Evolutionary conservation across 257 asterid genomes (phyloP), one percentile per base, ranked within the genome.

Genomic region (Solanum lignicaule): DNA sequence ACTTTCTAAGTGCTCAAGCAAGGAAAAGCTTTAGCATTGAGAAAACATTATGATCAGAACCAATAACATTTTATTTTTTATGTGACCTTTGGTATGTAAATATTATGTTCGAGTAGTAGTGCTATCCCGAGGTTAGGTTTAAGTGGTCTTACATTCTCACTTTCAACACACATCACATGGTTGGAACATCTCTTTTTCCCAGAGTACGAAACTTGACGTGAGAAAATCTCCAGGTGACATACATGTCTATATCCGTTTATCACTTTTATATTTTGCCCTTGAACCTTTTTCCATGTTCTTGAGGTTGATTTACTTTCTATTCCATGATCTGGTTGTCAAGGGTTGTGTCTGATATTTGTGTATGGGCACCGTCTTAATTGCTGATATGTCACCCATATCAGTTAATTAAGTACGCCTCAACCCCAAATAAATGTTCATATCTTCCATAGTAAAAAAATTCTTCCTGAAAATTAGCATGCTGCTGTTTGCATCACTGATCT

Each of bases 401-500:
- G 29, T 21, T n/a, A n/a, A 60, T 48, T 31, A 29, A 18, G 18
- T 43, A 31, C 1, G 31, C 31, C 29, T 46, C 66, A 60, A 38
- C 16, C 25, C 79, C n/a, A 66, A 66, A 32, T 41, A 25, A 31
- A 76, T 86, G 72, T 32, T 71, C 27, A 83, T 75, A 27, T 14
- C 73, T 58, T 68, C 43, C 48, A 36, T 87, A 21, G 35, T 85
- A 36, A 25, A 39, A 46, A n/a, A 29, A 9, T 25, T 52, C 13
- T 15, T 62, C 58, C 20, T 29, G 41, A 48, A 82, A 31, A 82
- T 82, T 48, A 48, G 12, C 31, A 82, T 48, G 43, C 43, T 82
- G 66, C n/a, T 82, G 69, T 48, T 48, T 58, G 86, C 86, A 84
- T 90, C 69, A 86, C 89, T 89, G 81, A 88, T 41, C 78, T 88